A percentile compares a stretch with the other conserved stretches of the same genome.
phyloP scores from a whole-genome alignment of 129 eudicot genomes.

The Artemisia tridentata region DNA sequence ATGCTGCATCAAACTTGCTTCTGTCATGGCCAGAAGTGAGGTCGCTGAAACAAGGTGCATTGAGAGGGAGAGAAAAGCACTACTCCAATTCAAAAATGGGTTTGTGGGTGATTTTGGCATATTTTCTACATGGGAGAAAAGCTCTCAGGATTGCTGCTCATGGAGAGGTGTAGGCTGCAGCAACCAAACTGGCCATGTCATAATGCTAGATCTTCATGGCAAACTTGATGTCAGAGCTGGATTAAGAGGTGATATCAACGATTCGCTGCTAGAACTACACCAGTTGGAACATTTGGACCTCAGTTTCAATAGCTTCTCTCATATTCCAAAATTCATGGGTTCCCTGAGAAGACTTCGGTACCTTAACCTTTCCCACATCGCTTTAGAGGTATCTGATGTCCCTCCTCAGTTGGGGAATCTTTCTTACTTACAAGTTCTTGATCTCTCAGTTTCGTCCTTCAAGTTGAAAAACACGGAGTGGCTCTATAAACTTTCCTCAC shows the following conservation, averaged over 20 bases:
- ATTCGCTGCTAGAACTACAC: slow-evolving; percentile 24
- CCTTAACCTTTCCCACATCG: slow-evolving; percentile 7
- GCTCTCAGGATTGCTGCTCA: slow-evolving; percentile 18
- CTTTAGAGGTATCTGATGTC: slow-evolving; percentile 13
- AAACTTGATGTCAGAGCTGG: neutral
- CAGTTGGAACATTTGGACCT: slow-evolving; percentile 30
- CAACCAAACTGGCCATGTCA: slow-evolving; percentile 15
- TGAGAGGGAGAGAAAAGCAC: slow-evolving; percentile 23
- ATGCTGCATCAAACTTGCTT: neutral
- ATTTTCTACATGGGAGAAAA: slow-evolving; percentile 17
- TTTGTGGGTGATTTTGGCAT: slow-evolving; percentile 12
- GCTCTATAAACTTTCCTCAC: slow-evolving; percentile 25
- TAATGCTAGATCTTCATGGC: slow-evolving; percentile 20
- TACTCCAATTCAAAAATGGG: slow-evolving; percentile 22
- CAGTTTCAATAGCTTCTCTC: slow-evolving; percentile 10
- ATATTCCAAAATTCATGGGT: slow-evolving; percentile 24
- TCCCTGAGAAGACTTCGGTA: slow-evolving; percentile 15
- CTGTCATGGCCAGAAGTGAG: neutral
- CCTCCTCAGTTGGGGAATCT: slow-evolving; percentile 25
- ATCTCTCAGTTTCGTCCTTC: slow-evolving; percentile 2
- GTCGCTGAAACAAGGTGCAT: slow-evolving; percentile 5
- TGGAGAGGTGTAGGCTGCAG: slow-evolving; percentile 31
- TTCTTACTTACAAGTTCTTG: slow-evolving; percentile 19
- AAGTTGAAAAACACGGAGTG: slow-evolving; percentile 18
- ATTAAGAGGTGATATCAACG: slow-evolving; percentile 17